These are phyloP conservation scores for Lotmaria passim DNA, from an alignment of 208 protist species.

Conservation along the genomic window DNA sequence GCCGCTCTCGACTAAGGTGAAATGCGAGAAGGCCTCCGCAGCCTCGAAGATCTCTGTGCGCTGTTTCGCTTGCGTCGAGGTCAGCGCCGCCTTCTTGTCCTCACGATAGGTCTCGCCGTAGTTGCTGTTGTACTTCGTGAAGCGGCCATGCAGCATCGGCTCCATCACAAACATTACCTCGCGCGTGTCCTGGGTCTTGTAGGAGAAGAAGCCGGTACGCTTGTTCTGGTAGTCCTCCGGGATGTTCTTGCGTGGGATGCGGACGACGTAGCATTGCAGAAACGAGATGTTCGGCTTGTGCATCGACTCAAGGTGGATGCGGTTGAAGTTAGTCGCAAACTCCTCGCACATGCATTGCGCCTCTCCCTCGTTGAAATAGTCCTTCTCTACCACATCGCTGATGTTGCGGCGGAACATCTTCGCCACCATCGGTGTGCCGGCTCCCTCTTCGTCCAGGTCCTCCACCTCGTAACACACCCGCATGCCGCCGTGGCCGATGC, in stretches of 20 bases:
- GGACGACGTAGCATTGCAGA: conserved; percentile 85
- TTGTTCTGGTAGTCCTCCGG: conserved; percentile 50
- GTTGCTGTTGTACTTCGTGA: conserved; percentile 93
- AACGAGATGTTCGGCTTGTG: conserved; percentile 82
- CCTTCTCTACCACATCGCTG: conserved; percentile 72
- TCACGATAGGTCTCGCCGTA: conserved; percentile 77
- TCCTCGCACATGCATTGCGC: conserved; percentile 89
- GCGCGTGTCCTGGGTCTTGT: conserved; percentile 69
- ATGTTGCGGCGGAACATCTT: conserved; percentile 87
- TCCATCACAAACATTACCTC: conserved; percentile 89
- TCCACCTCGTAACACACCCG: conserved; percentile 86
- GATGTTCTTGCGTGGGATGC: conserved; percentile 61
- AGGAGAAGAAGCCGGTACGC: conserved; percentile 71
- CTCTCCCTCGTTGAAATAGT: conserved; percentile 89
- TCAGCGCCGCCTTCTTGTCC: conserved; percentile 63
- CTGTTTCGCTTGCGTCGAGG: conserved; percentile 40
- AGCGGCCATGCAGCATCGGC: conserved; percentile 82
- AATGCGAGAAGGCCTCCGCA: conserved; percentile 90
- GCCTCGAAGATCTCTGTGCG: conserved; percentile 71
- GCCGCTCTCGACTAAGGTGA: conserved; percentile 70
- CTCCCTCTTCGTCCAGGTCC: conserved; percentile 78
- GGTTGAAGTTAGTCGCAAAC: conserved; percentile 87
- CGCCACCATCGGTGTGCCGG: conserved; percentile 68
- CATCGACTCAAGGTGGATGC: conserved; percentile 42
- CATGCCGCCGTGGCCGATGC: conserved; percentile 78